These are phyloP conservation scores for Podaxis sp. DNA, from an alignment of 768 basidiomycete genomes.

Conservation along the genomic window DNA sequence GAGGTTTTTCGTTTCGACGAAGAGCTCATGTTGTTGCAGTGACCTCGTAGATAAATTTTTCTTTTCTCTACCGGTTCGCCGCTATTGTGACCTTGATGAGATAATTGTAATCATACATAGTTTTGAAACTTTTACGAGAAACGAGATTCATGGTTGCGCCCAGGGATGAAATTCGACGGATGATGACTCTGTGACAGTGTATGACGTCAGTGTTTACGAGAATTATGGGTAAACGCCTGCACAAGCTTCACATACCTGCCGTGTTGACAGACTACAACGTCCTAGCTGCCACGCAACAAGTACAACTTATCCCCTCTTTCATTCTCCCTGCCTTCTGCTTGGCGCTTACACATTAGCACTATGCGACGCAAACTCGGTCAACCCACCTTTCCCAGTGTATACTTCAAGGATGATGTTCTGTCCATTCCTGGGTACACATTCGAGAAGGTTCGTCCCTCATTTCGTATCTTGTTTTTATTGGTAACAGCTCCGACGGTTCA, in stretches of 20 bases:
- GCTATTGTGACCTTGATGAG: constrained; percentile 20
- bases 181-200: neutral
- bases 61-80: constrained; percentile 11
- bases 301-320: neutral
- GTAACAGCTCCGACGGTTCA: constrained; percentile 24
- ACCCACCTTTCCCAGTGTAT: constrained; percentile 56
- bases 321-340: neutral
- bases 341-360: neutral
- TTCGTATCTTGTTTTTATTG: neutral
- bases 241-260: neutral
- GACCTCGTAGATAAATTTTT: constrained; percentile 43
- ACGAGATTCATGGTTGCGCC: neutral
- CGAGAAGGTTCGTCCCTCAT: constrained; percentile 49
- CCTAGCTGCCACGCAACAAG: neutral
- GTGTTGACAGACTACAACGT: neutral
- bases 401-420: constrained; percentile 57
- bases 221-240: constrained; percentile 2
- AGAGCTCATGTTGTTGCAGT: constrained; percentile 30
- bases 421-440: constrained; percentile 74
- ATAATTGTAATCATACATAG: constrained; percentile 22
- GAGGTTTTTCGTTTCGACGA: neutral
- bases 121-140: neutral
- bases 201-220: constrained; percentile 19
- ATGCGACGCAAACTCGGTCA: constrained; percentile 62
- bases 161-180: neutral